These are phyloP conservation scores for Anisodus tanguticus DNA, from an alignment of 257 asterid genomes.

Conservation along the genomic window DNA sequence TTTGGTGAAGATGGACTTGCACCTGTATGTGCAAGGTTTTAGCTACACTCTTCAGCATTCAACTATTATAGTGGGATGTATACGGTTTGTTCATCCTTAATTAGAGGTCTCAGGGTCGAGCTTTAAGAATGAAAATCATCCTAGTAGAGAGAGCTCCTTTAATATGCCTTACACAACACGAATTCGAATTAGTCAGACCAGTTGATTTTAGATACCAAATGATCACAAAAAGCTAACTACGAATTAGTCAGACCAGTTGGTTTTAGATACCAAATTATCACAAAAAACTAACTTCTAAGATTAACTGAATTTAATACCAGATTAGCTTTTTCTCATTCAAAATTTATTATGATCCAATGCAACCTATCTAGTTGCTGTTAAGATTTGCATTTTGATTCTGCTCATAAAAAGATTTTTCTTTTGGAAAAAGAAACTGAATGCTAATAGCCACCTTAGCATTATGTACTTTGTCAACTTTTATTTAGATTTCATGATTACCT, in stretches of 20 bases:
- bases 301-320: not conserved
- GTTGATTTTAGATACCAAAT: too few species aligned
- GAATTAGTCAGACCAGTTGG: not conserved
- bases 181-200: not conserved
- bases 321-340: not conserved
- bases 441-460: not conserved
- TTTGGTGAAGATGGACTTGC: too few species aligned
- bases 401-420: not conserved
- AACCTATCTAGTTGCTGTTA: not conserved
- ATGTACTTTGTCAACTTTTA: slow-evolving; percentile 18
- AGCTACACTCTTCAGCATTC: too few species aligned
- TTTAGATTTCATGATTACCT: not conserved
- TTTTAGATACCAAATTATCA: not conserved
- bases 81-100: not conserved
- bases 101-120: rapidly evolving
- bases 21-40: too few species aligned
- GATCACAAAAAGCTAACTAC: too few species aligned
- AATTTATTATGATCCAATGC: not conserved
- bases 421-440: not conserved
- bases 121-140: not conserved
- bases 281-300: not conserved
- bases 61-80: not conserved
- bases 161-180: not conserved
- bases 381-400: not conserved
- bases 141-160: rapidly evolving